These are phyloP conservation scores for Coffea canephora DNA, from an alignment of 257 asterid genomes.

Conservation along the genomic window DNA sequence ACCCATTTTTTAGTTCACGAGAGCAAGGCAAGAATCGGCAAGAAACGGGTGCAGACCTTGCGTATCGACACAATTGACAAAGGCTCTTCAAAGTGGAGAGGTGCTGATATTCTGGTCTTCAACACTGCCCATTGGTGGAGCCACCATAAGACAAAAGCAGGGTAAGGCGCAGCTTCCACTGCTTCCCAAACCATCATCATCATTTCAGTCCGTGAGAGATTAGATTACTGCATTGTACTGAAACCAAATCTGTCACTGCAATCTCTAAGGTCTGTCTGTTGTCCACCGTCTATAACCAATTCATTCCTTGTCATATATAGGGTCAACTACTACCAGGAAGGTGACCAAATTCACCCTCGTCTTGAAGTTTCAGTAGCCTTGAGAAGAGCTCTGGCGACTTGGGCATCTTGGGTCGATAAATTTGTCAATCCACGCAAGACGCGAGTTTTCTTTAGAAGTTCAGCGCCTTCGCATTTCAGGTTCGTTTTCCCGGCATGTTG, in stretches of 20 bases:
- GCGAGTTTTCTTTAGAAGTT: constrained; percentile 77
- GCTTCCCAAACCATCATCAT: not conserved
- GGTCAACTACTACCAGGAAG: constrained; percentile 82
- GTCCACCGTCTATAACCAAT: not conserved
- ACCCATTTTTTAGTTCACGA: constrained; percentile 83
- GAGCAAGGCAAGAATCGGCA: constrained; percentile 75
- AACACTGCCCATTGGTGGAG: constrained; percentile 98
- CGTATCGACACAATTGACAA: constrained; percentile 77
- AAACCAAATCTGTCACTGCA: too few species aligned
- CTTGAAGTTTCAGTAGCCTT: constrained; percentile 73
- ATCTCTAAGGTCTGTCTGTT: too few species aligned
- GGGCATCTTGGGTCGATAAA: constrained; percentile 87
- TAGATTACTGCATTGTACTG: too few species aligned
- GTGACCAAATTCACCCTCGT: constrained; percentile 61
- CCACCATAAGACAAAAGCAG: constrained; percentile 82
- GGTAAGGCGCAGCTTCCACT: constrained; percentile 34
- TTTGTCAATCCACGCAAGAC: constrained; percentile 63
- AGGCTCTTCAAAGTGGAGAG: constrained; percentile 86
- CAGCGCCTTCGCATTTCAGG: constrained; percentile 98
- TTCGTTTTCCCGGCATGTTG: constrained; percentile 15
- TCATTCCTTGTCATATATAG: constrained; percentile 22
- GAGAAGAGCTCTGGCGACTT: constrained; percentile 58
- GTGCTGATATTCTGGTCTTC: constrained; percentile 84
- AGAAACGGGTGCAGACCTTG: constrained; percentile 62
- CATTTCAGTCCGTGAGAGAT: too few species aligned